A percentile compares a stretch with the other conserved stretches of the same genome.
phyloP scores from a whole-genome alignment of 2,329 filamentous ascomycete species.

The Fusarium succisae region DNA sequence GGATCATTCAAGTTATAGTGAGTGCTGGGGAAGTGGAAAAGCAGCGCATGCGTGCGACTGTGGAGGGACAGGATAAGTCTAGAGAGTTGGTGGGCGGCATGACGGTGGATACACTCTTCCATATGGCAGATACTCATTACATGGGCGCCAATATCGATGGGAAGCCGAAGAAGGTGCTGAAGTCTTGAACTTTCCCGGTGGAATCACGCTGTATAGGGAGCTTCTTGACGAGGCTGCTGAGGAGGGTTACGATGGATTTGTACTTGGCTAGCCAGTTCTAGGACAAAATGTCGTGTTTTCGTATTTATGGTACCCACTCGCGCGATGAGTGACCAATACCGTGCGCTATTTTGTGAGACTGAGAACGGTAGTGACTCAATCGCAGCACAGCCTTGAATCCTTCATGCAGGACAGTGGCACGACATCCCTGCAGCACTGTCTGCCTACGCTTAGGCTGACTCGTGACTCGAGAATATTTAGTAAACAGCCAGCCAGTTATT shows the following conservation, averaged over 20 bases:
- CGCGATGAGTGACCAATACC: neutral
- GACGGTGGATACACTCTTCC: neutral
- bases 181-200: rapidly evolving
- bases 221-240: too few species aligned
- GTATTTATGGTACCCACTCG: neutral
- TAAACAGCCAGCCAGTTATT: rapidly evolving
- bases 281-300: neutral
- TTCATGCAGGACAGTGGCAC: neutral
- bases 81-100: neutral
- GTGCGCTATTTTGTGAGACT: neutral
- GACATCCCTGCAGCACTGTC: neutral
- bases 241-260: neutral
- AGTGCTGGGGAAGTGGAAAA: rapidly evolving
- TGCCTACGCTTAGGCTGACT: neutral
- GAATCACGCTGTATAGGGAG: neutral
- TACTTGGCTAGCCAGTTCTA: too few species aligned
- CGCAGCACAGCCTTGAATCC: neutral
- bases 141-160: neutral
- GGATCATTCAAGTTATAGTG: neutral
- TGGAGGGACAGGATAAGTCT: neutral
- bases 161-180: too few species aligned
- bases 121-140: too few species aligned
- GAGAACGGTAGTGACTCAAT: neutral
- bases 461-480: neutral
- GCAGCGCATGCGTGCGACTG: neutral